These are phyloP conservation scores for Penicillium pulvis DNA, from an alignment of 495 filamentous ascomycete genomes.

Conservation along the genomic window DNA sequence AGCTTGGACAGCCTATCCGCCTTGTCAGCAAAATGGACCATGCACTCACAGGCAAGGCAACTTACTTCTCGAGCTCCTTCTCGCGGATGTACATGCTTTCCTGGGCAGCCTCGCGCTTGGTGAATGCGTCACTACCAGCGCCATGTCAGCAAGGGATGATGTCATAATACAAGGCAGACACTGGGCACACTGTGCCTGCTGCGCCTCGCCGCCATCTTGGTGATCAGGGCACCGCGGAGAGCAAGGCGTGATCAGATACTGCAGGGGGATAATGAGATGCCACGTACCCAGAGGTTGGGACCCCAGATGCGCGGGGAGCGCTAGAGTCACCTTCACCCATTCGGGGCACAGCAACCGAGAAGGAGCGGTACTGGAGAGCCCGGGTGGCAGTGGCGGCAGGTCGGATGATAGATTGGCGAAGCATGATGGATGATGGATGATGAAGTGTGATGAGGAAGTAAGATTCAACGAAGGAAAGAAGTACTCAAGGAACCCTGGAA, in stretches of 20 bases:
- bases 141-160: slow-evolving; percentile 20
- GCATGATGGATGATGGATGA: slow-evolving; percentile 52
- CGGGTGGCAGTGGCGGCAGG: slow-evolving; percentile 55
- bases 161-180: slow-evolving; percentile 14
- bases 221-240: background rate
- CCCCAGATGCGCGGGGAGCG: slow-evolving; percentile 51
- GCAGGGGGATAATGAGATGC: background rate
- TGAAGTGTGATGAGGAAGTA: slow-evolving; percentile 10
- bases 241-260: background rate
- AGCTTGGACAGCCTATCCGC: slow-evolving; percentile 57
- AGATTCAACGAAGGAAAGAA: slow-evolving; percentile 30
- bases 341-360: slow-evolving; percentile 62
- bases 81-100: slow-evolving; percentile 82
- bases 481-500: background rate
- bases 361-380: slow-evolving; percentile 55
- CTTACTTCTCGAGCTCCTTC: slow-evolving; percentile 82
- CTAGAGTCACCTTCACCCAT: slow-evolving; percentile 73
- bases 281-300: slow-evolving; percentile 36
- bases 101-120: slow-evolving; percentile 81
- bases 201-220: background rate
- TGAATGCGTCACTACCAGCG: slow-evolving; percentile 76
- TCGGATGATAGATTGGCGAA: slow-evolving; percentile 64
- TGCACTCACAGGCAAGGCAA: slow-evolving; percentile 9
- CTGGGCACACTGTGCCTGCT: slow-evolving; percentile 4
- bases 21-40: background rate